Base-by-base conservation (phyloP, 1,284 basidiomycete species). In the Trichosporon coremiiforme region DNA sequence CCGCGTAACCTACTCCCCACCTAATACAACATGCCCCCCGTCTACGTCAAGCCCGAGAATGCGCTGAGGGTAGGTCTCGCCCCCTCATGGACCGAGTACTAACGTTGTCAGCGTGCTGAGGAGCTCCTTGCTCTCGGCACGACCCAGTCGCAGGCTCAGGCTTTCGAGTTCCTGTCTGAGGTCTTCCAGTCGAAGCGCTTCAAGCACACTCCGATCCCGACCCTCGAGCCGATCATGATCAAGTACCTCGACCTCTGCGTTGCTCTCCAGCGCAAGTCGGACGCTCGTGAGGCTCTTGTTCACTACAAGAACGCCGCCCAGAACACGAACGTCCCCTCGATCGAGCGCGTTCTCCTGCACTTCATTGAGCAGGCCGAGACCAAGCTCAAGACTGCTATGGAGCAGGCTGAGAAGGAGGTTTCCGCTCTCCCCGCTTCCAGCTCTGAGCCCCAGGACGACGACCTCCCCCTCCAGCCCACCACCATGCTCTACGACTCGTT, bases 281-380 rank as follows among this genome's bases (percentile, higher is more conserved):
- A 92, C 36, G 96, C 94, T 22, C 96, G 97, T 83, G 94, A 97
- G 79, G 96, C 94, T 36, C 88, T 99, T 64, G 72, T 83, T 90
- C 92, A 95, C 82, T 98, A 91, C 88, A 96, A 95, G 86, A 96
- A 96, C 82, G 94, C 95, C 73, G 93, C 93, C 0, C 95, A 98
- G 81, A 96, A 97, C 80, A 90, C 91, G 29, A 93, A 90, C 79
- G 93, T 98, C 33, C 88, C 88, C 66, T 94, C 93, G 73, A 95
- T 99, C 80, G 96, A 99, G 83, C 87, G 88, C 69, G 95, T 98
- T 78, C 92, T 99, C 79, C 92, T 90, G 74, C 88, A 89, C 72
- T 98, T 99, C 81, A 88, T 99, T 77, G 88, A 90, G 73, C 88
- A 94, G 65, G 90, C 95, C 17, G 94, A 98, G 82, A 88, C 88